Percentiles rank a stretch among this genome's conserved stretches.
Conservation (phyloP, 2,329 filamentous ascomycete genomes). For the Xylariomycetidae sp. region DNA sequence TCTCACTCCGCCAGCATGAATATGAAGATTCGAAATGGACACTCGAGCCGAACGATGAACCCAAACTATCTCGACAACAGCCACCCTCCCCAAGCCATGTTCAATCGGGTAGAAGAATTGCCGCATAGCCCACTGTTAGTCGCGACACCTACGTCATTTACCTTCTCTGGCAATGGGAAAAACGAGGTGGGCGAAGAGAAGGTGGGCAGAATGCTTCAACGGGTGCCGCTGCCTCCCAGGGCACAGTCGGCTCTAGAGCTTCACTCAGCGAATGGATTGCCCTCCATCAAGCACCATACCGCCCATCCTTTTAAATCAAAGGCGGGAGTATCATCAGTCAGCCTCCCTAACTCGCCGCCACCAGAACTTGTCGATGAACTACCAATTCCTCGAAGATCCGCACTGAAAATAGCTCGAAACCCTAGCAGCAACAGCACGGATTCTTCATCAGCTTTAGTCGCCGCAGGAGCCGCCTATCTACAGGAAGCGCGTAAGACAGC, state of each 20-base stretch:
- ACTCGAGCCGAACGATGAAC: constrained; percentile 20
- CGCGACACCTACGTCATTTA: constrained; percentile 15
- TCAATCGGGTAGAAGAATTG: constrained; percentile 5
- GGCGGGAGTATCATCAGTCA: constrained; percentile 16
- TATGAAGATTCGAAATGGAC: constrained; percentile 11
- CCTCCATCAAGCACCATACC: constrained; percentile 35
- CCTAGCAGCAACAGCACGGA: constrained; percentile 20
- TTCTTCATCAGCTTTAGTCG: constrained; percentile 12
- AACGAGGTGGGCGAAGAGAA: constrained; percentile 13
- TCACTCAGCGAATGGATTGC: constrained; percentile 28
- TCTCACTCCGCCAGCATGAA: constrained; percentile 7
- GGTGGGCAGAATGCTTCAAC: constrained; percentile 4
- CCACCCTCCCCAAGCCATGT: constrained; percentile 5
- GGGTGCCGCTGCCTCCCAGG: constrained; percentile 14
- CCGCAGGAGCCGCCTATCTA: constrained; percentile 28
- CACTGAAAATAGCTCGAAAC: constrained; percentile 21
- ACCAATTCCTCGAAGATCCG: constrained; percentile 19
- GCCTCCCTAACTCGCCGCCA: constrained; percentile 23
- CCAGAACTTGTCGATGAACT: constrained; percentile 18
- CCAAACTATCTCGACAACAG: constrained; percentile 21
- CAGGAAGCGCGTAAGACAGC: constrained; percentile 31
- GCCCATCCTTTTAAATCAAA: constrained; percentile 25
- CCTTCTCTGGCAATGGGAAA: constrained; percentile 16
- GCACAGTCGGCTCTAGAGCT: constrained; percentile 26
- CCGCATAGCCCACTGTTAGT: constrained; percentile 12